Base-by-base conservation (phyloP, 495 filamentous ascomycete genomes). In the Aspergillus sclerotiicarbonarius region DNA sequence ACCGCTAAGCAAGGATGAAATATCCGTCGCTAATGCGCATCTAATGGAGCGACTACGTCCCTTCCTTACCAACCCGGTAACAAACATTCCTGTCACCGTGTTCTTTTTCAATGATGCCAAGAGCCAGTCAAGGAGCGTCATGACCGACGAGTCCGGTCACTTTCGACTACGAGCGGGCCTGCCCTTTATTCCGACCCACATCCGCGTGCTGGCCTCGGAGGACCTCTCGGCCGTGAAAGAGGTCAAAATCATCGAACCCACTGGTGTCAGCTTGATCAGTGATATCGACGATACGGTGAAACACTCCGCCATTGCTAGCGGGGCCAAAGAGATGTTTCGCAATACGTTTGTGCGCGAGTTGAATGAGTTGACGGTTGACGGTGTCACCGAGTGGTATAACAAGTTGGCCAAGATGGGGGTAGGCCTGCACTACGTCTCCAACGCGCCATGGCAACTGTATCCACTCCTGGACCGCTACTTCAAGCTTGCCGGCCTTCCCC, bases 231-330 rank as follows among this genome's bases (percentile, higher is more conserved):
- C 84, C 8, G 87, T 86, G 0, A 87, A 91, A 59, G 81, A 86
- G 13, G 80, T 98, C 35, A 76, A 83, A 39, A 77, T 96, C 37
- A 90, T 88, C 16, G 88, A 95, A 53, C 81, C 89, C 0, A 76
- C 70, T n/a, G 94, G 94, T 20, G 80, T 99, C 60, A 97, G 92
- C 66, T 55, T 99, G 53, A 97, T 99, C 65, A 97, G 91, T 67
- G 94, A 99, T 64, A 92, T 99, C 57, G 94, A 99, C 66, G 94
- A 99, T 71, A 99, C 94, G 0, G 88, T 99, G 58, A 99, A 99
- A 68, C 90, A 91, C 62, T 97, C 95, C 2, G 94, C 90, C 13
- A 94, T 99, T 61, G 78, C 82, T 6, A 81, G 83, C 59, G 94
- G 95, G 0, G 87, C 93, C 0, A 87, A 90, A 41, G 94, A 99